Conservation (phyloP, 192 early-diverging fungal genomes). For the Mortierella antarctica region DNA sequence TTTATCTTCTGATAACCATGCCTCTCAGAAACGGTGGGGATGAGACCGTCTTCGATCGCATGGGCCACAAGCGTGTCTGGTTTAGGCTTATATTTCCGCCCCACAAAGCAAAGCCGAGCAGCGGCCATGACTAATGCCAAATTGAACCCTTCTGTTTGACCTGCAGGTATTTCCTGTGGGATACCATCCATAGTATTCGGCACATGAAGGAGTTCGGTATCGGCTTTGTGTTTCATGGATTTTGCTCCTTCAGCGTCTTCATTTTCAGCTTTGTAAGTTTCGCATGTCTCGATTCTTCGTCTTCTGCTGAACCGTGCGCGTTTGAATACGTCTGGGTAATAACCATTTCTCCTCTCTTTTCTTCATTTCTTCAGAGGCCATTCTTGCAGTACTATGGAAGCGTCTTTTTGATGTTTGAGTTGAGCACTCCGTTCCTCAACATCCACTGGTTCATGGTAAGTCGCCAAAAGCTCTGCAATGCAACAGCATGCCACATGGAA, state of each 20-base stretch:
- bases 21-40: neutral
- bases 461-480: neutral
- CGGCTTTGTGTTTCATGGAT: constrained; percentile 86
- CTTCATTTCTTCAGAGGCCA: constrained; percentile 64
- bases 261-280: constrained; percentile 77
- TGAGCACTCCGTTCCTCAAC: constrained; percentile 92
- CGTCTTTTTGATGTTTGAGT: constrained; percentile 90
- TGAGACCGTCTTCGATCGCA: neutral
- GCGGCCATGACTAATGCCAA: constrained; percentile 19
- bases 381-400: constrained; percentile 90
- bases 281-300: neutral
- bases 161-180: constrained; percentile 93
- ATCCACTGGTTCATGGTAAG: constrained; percentile 81
- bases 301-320: neutral
- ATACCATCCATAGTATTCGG: constrained; percentile 73
- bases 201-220: constrained; percentile 76
- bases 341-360: neutral
- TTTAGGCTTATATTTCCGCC: too few relatives aligned
- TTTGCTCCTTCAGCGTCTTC: constrained; percentile 80
- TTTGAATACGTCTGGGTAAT: neutral
- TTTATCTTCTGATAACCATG: neutral
- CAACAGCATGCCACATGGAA: neutral
- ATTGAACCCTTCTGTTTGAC: neutral
- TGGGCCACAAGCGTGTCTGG: too few relatives aligned
- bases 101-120: neutral